phyloP scores from a whole-genome alignment of 768 basidiomycete species.

The Xerocomellus intermedius region DNA sequence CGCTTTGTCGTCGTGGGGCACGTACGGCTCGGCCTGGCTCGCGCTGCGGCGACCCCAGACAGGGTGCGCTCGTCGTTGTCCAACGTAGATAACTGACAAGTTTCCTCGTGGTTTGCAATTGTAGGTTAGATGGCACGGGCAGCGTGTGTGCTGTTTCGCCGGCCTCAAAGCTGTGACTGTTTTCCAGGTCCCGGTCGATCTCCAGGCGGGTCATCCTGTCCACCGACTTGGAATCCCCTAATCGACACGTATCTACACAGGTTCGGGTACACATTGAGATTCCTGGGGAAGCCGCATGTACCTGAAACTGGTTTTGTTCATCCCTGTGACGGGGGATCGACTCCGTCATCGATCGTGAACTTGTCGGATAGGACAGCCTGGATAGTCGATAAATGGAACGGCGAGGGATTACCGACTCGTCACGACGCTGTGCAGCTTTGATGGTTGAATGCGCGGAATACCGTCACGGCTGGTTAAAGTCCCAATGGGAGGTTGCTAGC shows the following conservation, averaged over 20 bases:
- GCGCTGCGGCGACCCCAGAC: no score
- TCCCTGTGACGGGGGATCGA: neutral
- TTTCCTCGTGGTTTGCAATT: neutral
- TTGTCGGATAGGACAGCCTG: neutral
- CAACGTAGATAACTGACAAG: neutral
- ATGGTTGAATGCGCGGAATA: no score
- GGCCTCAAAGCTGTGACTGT: slow-evolving; percentile 12
- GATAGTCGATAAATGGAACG: neutral
- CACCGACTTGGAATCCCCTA: no score
- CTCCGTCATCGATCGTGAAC: neutral
- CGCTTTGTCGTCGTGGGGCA: no score
- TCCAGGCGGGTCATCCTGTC: no score
- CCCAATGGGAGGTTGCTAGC: neutral
- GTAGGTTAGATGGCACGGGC: neutral
- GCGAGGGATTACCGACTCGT: no score
- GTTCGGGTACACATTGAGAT: no score
- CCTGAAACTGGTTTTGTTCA: neutral
- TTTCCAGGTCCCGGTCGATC: slow-evolving; percentile 49
- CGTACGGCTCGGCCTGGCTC: no score
- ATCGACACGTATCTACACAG: neutral
- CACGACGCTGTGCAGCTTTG: no score
- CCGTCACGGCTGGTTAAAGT: neutral
- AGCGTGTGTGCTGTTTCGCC: neutral
- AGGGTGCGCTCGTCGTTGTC: no score
- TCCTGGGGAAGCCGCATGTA: neutral